Base-by-base conservation (phyloP, 306 rosid genomes). In the Corylus heterophylla region DNA sequence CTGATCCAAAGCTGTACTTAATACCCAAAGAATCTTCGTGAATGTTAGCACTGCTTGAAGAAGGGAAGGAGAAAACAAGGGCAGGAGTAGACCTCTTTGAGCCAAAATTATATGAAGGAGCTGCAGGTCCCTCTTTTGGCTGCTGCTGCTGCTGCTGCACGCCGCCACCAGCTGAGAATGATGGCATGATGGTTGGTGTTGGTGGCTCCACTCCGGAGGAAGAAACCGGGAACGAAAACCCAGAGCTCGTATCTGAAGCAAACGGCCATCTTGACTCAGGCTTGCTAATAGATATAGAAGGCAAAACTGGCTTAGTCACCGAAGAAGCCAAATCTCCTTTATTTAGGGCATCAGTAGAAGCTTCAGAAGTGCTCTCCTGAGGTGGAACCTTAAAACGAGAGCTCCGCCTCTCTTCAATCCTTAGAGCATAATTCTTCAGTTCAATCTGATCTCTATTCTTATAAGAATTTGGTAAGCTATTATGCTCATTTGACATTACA, bases 211-310 rank as follows among this genome's bases (percentile, higher is more conserved):
- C 87, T 42, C 82, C 85, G 8, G 93, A 80, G 42, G 89, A 70
- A 27, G 98, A 84, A 76, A 95, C 87, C 8, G 97, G 98, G 76
- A 95, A 95, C 55, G 95, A 87, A 84, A 95, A 92, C 55, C 89
- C 91, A 1, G 89, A 85, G 75, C 84, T 77, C n/a, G 68, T 80
- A 80, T 88, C 91, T 0, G 94, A 86, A 66, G 94, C 64, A 12
- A 84, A 54, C 47, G 58, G 47, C 97, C 95, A 92, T 69, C 59
- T 90, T 31, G 97, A 76, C 56, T 73, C 87, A 0, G 89, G 91
- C 81, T 89, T 94, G 81, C 79, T 85, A 78, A 94, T 45, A 17
- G 88, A 73, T 79, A 94, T 92, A 52, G 92, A 87, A 68, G 97
- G 77, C 54, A 94, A 85, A 77, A 61, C 76, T 5, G 94, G 90